phyloP scores from a whole-genome alignment of 306 rosid species.

The Rubus parviflorus region DNA sequence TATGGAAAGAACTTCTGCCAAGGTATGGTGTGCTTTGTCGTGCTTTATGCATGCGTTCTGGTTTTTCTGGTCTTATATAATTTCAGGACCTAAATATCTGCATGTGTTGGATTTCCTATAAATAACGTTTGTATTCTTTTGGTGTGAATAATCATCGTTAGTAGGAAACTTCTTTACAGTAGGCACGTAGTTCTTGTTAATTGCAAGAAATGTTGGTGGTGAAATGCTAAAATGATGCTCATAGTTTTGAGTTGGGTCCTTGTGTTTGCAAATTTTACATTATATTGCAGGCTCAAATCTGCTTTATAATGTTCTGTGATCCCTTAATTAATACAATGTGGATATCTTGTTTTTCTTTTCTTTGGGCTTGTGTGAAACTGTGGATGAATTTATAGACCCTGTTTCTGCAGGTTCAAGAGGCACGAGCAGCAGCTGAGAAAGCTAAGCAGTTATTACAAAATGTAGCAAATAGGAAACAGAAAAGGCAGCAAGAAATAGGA shows the following conservation, averaged over 20 bases:
- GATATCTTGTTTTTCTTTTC: neutral
- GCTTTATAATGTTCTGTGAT: neutral
- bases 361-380: neutral
- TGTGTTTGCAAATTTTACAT: neutral
- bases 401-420: conserved; percentile 66
- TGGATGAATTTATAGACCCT: neutral
- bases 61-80: neutral
- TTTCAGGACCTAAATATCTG: neutral
- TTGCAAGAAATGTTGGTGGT: neutral
- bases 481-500: conserved; percentile 65
- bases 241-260: neutral
- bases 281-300: neutral
- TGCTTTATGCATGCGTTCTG: conserved; percentile 8
- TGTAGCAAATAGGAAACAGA: conserved; percentile 86
- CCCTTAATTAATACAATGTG: neutral
- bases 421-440: conserved; percentile 78
- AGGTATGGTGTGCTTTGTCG: conserved; percentile 45
- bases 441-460: conserved; percentile 79
- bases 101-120: neutral
- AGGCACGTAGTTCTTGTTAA: neutral
- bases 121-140: neutral
- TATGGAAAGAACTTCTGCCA: conserved; percentile 59
- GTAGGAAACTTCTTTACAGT: neutral
- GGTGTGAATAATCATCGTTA: neutral
- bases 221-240: neutral